These are phyloP conservation scores for Byssochlamys sp. DNA, from an alignment of 2,329 filamentous ascomycete species.

Conservation along the genomic window DNA sequence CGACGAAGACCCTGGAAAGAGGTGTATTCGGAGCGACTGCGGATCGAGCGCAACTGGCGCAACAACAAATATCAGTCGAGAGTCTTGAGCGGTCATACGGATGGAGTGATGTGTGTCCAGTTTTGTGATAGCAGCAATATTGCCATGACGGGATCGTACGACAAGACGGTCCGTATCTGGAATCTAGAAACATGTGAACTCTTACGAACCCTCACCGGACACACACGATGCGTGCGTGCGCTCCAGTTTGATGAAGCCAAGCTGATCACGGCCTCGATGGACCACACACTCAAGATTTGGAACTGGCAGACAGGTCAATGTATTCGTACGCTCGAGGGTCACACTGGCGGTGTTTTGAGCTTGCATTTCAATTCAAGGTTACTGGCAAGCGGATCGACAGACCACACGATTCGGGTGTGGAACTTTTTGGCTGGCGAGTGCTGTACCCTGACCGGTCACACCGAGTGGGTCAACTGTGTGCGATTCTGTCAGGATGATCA, in stretches of 20 bases:
- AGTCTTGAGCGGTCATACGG: too few relatives aligned
- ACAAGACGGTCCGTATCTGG: constrained; percentile 92
- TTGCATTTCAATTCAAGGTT: constrained; percentile 79
- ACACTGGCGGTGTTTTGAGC: constrained; percentile 72
- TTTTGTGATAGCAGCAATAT: constrained; percentile 87
- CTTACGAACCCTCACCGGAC: constrained; percentile 70
- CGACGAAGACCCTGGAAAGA: constrained; percentile 77
- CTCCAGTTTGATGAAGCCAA: constrained; percentile 89
- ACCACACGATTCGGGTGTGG: constrained; percentile 84
- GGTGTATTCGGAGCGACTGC: constrained; percentile 89
- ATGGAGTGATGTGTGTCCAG: constrained; percentile 71
- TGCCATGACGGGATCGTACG: constrained; percentile 88
- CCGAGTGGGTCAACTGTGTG: constrained; percentile 91
- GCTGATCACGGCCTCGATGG: constrained; percentile 80
- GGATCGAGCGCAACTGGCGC: constrained; percentile 95
- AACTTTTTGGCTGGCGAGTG: constrained; percentile 77
- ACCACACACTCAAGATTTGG: constrained; percentile 84
- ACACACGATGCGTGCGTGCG: constrained; percentile 72
- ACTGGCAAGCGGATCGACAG: constrained; percentile 79
- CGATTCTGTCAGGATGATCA: constrained; percentile 71
- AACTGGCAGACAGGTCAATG: constrained; percentile 90
- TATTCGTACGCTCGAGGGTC: constrained; percentile 68
- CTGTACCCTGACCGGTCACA: constrained; percentile 71
- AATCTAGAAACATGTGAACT: constrained; percentile 80
- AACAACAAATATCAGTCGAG: constrained; percentile 78